Evolutionary conservation across 108 stramenopile species (phyloP), one percentile per base, ranked within the genome.

Genomic region (Aurantiochytrium sp.): DNA sequence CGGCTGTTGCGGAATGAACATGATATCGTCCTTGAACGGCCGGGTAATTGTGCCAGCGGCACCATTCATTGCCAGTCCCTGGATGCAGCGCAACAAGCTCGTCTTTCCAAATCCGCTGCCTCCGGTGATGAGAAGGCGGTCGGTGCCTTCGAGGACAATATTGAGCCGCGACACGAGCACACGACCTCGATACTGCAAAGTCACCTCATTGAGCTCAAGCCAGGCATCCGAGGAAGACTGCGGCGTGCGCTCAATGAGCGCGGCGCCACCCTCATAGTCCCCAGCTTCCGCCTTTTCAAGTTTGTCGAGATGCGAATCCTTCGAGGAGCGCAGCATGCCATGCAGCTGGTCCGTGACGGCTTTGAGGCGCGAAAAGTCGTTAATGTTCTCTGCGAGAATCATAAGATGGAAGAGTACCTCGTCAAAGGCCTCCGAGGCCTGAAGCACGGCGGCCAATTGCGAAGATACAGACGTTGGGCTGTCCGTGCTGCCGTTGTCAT

Each of bases 1-100:
- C 4, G 98, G 98, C 45, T 96, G 92, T 90, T 98, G 98, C 0
- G 98, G 98, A 12, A 98, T 90, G 90, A 98, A 98, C 73, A 97
- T 96, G 21, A 96, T 95, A 49, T 96, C 95, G 60, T 93, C 92
- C 60, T 93, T 93, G 25, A 94, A 92, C 5, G 97, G 96, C 29
- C 96, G 95, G 2, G 58, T 72, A 60, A 98, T 96, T 25, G 88
- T 59, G 3, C 98, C 98, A 10, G 35, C 35, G 35, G 92, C 83
- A n/a, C 97, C 98, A 42, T 90, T 71, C 5, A 94, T 96, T 97
- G 97, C 98, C 4, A 98, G 95, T 3, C 98, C 98, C 29, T 97
- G 97, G 89, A 98, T 95, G 1, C 95, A 96, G 42, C 98, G 93
- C 8, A 98, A 89, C 53, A 98, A 88, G 89, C 92, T 94, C 19